Percentiles rank a stretch among this genome's conserved stretches.
Conservation (phyloP, 352 stramenopile genomes). For the Saprolegnia parasitica region DNA sequence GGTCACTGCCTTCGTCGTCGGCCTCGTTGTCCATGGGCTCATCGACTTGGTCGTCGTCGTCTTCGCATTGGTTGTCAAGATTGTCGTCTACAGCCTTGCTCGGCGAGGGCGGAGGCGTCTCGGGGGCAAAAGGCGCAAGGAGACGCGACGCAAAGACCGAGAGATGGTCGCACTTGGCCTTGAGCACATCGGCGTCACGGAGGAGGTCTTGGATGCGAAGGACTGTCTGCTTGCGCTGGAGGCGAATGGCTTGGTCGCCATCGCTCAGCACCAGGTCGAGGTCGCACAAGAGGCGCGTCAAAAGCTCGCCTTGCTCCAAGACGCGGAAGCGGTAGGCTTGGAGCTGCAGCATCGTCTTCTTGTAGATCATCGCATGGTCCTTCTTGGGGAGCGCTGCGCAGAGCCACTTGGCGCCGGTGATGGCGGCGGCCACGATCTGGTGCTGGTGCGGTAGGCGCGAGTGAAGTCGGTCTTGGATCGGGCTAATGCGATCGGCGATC, state of each 20-base stretch:
- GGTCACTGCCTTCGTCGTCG: not conserved
- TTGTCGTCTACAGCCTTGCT: not conserved
- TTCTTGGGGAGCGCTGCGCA: not conserved
- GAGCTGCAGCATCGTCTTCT: slow-evolving; percentile 32
- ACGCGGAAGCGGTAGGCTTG: slow-evolving; percentile 56
- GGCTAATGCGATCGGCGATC: not conserved
- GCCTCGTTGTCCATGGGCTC: not conserved
- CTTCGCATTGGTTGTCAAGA: not conserved
- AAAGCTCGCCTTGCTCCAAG: slow-evolving; percentile 57
- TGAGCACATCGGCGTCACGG: slow-evolving; percentile 36
- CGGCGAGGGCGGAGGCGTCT: not conserved
- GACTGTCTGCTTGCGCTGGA: slow-evolving; percentile 51
- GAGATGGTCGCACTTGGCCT: slow-evolving; percentile 6
- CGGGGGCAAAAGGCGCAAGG: not conserved
- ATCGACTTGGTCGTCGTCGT: not conserved
- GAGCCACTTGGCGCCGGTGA: slow-evolving; percentile 20
- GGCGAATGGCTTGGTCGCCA: slow-evolving; percentile 50
- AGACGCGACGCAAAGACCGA: not conserved
- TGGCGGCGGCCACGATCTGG: not conserved
- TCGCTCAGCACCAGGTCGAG: slow-evolving; percentile 62
- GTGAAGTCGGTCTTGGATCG: slow-evolving; percentile 8
- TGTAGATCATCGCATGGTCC: not conserved
- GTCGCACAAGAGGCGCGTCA: slow-evolving; percentile 54
- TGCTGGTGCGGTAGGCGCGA: slow-evolving; percentile 12
- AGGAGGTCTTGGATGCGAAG: slow-evolving; percentile 47